A percentile compares a stretch with the other conserved stretches of the same genome.
phyloP scores from a whole-genome alignment of 257 asterid species.

The Striga asiatica region DNA sequence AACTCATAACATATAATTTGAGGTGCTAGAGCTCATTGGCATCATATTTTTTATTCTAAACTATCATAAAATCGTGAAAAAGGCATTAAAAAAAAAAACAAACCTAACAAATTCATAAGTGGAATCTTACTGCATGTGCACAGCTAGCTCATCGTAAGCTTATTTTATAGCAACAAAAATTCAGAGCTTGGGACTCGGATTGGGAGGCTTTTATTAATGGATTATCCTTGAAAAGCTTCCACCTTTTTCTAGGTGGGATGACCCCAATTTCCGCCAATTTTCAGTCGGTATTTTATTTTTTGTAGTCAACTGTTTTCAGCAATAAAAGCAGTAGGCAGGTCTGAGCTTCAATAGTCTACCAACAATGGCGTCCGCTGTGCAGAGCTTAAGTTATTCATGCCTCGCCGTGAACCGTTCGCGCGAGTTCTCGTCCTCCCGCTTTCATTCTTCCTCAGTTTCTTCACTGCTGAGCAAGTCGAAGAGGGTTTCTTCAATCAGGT shows the following conservation, averaged over 20 bases:
- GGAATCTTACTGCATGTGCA: too few relatives aligned
- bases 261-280: conserved; percentile 4
- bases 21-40: too few relatives aligned
- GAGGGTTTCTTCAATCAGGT: conserved; percentile 37
- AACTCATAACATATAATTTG: too few relatives aligned
- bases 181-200: too few relatives aligned
- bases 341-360: neutral
- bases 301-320: neutral
- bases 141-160: neutral
- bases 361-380: conserved; percentile 26
- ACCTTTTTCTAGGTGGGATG: conserved; percentile 14
- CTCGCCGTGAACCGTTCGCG: conserved; percentile 16
- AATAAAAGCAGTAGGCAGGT: neutral
- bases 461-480: conserved; percentile 16
- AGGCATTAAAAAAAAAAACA: neutral
- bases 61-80: too few relatives aligned
- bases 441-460: conserved; percentile 17
- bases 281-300: neutral
- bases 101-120: too few relatives aligned
- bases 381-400: conserved; percentile 17
- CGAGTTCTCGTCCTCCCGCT: conserved; percentile 18
- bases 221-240: conserved; percentile 7
- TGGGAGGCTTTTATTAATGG: conserved; percentile 17
- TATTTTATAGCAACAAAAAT: conserved; percentile 6
- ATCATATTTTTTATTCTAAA: too few relatives aligned